Evolutionary conservation across 768 basidiomycete species (phyloP).

Genomic region (Agaricus sinodeliciosus): DNA sequence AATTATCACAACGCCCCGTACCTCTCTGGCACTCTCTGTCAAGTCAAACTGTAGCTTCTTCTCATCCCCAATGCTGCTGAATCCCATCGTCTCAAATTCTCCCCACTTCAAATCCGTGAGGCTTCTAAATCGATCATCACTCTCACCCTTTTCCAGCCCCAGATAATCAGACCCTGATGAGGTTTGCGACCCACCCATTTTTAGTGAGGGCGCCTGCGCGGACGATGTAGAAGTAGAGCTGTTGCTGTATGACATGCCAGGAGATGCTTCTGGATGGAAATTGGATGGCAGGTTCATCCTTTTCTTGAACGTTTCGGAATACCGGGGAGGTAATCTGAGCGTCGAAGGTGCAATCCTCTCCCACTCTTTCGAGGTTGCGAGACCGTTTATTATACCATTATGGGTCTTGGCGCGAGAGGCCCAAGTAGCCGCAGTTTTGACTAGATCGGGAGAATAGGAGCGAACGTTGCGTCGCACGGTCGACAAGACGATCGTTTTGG

Average conservation of each 20-base stretch:
- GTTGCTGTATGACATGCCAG: slow-evolving; percentile 23
- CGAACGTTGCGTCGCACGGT: slow-evolving; percentile 76
- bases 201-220: slow-evolving; percentile 34
- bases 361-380: slow-evolving; percentile 70
- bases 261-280: slow-evolving; percentile 48
- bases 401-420: slow-evolving; percentile 25
- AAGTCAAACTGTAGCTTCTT: slow-evolving; percentile 90
- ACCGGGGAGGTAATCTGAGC: slow-evolving; percentile 56
- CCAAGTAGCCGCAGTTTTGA: slow-evolving; percentile 54
- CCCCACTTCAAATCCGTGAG: slow-evolving; percentile 89
- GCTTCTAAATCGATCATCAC: slow-evolving; percentile 70
- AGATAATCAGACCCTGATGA: slow-evolving; percentile 26
- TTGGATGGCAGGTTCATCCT: slow-evolving; percentile 61
- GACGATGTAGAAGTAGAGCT: slow-evolving; percentile 29
- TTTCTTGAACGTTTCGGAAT: slow-evolving; percentile 72
- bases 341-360: slow-evolving; percentile 59
- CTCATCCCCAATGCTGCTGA: slow-evolving; percentile 49
- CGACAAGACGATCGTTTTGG: slow-evolving; percentile 70
- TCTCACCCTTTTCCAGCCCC: slow-evolving; percentile 31
- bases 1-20: slow-evolving; percentile 17
- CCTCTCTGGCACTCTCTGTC: slow-evolving; percentile 77
- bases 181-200: slow-evolving; percentile 13
- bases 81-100: slow-evolving; percentile 82
- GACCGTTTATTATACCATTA: slow-evolving; percentile 28
- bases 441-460: slow-evolving; percentile 82